Conservation (phyloP, 331 rosid genomes). For the Prunus yedoensis region DNA sequence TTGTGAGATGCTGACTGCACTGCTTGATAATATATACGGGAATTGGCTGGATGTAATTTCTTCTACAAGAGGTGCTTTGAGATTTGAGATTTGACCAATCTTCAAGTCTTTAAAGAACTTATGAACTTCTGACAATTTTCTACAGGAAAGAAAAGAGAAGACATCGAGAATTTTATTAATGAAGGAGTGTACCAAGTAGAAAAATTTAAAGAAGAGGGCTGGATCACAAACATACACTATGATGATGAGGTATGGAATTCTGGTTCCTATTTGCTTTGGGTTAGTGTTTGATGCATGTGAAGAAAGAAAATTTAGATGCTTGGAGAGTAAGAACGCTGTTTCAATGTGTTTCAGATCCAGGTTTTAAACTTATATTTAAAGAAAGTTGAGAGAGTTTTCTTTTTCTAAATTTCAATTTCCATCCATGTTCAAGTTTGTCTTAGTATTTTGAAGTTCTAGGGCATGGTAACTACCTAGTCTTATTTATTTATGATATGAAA, state of each 20-base stretch:
- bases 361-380: background rate
- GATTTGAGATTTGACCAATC: constrained; percentile 29
- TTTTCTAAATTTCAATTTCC: background rate
- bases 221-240: constrained; percentile 70
- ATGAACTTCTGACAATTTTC: constrained; percentile 19
- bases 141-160: constrained; percentile 72
- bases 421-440: background rate
- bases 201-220: constrained; percentile 83
- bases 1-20: constrained; percentile 86
- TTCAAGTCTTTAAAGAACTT: constrained; percentile 23
- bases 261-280: constrained; percentile 13
- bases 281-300: constrained; percentile 11
- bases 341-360: constrained; percentile 11
- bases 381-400: constrained; percentile 4
- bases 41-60: constrained; percentile 88
- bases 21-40: constrained; percentile 82
- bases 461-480: background rate
- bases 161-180: constrained; percentile 65
- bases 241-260: constrained; percentile 79
- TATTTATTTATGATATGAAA: background rate
- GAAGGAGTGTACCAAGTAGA: constrained; percentile 87
- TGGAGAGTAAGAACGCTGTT: constrained; percentile 13
- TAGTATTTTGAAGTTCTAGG: background rate
- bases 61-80: constrained; percentile 64
- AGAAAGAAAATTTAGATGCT: constrained; percentile 5